Evolutionary conservation across 257 asterid species (phyloP).

Genomic region (Paraleonurus japonicus): DNA sequence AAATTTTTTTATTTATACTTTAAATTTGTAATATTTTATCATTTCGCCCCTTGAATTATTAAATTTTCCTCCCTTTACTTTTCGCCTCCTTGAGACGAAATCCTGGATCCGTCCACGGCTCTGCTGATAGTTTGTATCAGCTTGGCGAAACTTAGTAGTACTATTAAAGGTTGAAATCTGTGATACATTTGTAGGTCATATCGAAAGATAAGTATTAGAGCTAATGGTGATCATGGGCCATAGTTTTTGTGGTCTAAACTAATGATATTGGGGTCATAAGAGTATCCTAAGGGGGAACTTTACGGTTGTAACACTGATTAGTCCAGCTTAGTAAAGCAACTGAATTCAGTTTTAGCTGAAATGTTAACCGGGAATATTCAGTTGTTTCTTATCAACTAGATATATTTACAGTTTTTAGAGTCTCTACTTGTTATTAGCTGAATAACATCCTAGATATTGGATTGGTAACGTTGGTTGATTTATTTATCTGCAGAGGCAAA

Average conservation of each 20-base stretch:
- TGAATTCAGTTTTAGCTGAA: background rate
- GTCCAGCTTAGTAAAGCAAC: conserved; percentile 12
- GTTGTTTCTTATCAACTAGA: background rate
- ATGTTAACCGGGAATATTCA: background rate
- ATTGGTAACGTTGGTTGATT: background rate
- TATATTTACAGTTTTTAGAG: background rate
- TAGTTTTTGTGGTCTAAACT: conserved; percentile 1
- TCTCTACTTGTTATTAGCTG: background rate
- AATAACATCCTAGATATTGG: background rate
- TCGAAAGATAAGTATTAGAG: background rate
- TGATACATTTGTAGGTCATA: conserved; percentile 4
- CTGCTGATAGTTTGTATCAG: background rate
- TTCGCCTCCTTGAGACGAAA: too few species aligned
- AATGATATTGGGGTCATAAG: background rate
- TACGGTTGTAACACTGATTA: background rate
- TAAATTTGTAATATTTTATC: too few species aligned
- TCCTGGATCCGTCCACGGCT: too few species aligned
- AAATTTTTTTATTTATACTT: too few species aligned
- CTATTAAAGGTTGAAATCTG: background rate
- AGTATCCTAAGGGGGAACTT: background rate
- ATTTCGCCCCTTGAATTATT: too few species aligned
- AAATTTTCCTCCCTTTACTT: too few species aligned
- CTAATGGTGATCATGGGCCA: background rate
- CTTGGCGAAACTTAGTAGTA: background rate
- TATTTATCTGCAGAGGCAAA: background rate